Conservation (phyloP, 2,329 filamentous ascomycete species). For the Nemania bipapillata region DNA sequence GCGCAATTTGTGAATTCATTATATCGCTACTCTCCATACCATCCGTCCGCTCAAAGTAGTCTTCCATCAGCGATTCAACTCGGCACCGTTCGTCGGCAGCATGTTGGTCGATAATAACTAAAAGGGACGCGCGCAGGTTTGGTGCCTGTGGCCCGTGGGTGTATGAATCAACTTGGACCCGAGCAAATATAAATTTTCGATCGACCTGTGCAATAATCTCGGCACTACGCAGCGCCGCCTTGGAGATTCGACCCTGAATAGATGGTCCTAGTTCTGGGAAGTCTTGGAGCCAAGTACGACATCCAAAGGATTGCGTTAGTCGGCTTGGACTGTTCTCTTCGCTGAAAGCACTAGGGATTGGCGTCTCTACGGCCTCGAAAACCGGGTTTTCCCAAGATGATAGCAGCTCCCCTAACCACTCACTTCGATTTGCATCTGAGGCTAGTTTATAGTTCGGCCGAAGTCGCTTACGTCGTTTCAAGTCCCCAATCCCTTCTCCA, state of each 20-base stretch:
- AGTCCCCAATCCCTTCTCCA: constrained; percentile 40
- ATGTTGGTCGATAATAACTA: constrained; percentile 91
- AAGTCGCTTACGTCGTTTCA: constrained; percentile 31
- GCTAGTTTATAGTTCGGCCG: constrained; percentile 33
- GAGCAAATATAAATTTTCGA: constrained; percentile 84
- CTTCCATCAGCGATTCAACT: constrained; percentile 75
- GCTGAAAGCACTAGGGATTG: constrained; percentile 58
- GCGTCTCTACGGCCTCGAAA: constrained; percentile 65
- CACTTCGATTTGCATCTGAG: constrained; percentile 36
- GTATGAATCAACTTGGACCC: constrained; percentile 54
- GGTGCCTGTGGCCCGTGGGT: not conserved
- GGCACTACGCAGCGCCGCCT: constrained; percentile 67
- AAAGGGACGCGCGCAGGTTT: constrained; percentile 48
- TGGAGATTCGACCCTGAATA: constrained; percentile 67
- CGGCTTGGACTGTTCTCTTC: constrained; percentile 41
- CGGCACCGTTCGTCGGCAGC: constrained; percentile 90
- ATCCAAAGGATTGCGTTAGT: constrained; percentile 31
- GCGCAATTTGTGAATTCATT: not conserved
- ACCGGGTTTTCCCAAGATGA: constrained; percentile 79
- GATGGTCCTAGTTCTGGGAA: constrained; percentile 42
- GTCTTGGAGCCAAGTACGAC: constrained; percentile 27
- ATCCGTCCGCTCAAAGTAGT: constrained; percentile 57
- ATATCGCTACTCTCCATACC: constrained; percentile 16
- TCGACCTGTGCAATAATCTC: constrained; percentile 85
- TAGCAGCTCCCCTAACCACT: constrained; percentile 71